Evolutionary conservation across 2,329 filamentous ascomycete genomes (phyloP), one percentile per base, ranked within the genome.

Genomic region (Ascocoryne sarcoides): DNA sequence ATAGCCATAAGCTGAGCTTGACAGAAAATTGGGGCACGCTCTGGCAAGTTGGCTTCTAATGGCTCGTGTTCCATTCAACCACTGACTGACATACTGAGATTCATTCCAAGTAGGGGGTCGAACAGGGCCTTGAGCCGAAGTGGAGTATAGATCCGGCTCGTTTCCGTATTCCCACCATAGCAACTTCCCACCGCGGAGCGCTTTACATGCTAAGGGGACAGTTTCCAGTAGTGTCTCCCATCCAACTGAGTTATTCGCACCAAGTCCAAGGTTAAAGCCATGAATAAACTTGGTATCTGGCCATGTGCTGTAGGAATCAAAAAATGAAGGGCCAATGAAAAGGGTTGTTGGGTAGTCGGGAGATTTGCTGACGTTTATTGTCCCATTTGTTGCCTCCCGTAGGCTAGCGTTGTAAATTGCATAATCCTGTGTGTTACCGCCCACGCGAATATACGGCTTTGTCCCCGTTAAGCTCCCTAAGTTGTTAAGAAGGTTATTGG

Each of bases 351-450:
- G 76, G 47, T 80, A 82, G 57, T 81, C 76, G 0, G 58, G 45
- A 0, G 75, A 76, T 16, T 67, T 63, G 1, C 58, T 54, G 1
- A 65, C 63, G 40, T 76, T 64, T 37, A 71, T 62, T 2, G 66
- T 74, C 20, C 75, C 75, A 36, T 75, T 65, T 8, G 71, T 61
- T 4, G 70, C 71, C 5, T 63, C 61, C 1, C 64, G 55, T 4
- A 77, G 67, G 3, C 65, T 67, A 2, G 66, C 60, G 47, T 80
- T 68, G 57, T 75, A 81, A 28, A 81, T 63, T 4, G 75, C 74
- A 47, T 73, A 78, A 60, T 82, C 76, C 58, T 82, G 77, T 0
- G 77, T 80, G 51, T 80, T 82, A n/a, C 77, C 78, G 3, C 78
- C 76, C 2, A 82, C 75, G 12, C 77, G 65, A 40, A 82, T 71